A percentile compares a stretch with the other conserved stretches of the same genome.
phyloP scores from a whole-genome alignment of 768 basidiomycete species.

The Phaeotremella fagi region DNA sequence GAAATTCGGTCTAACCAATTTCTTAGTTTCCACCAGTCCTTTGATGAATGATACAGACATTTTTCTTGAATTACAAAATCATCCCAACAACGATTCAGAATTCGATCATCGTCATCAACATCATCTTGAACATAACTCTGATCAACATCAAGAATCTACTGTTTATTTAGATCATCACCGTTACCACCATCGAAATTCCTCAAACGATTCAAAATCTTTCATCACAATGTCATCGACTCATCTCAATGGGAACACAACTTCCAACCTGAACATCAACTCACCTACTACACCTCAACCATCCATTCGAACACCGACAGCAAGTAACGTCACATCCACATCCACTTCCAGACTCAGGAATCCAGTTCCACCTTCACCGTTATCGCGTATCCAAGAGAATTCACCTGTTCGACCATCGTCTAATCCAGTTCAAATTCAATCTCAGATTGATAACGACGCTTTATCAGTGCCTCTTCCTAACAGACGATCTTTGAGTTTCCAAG shows the following conservation, averaged over 20 bases:
- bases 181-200: background rate
- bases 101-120: too few species aligned
- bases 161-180: too few species aligned
- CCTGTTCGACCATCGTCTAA: background rate
- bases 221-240: background rate
- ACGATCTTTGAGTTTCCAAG: background rate
- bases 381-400: conserved; percentile 15
- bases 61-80: background rate
- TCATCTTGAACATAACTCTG: too few species aligned
- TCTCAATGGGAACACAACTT: background rate
- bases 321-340: conserved; percentile 3
- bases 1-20: conserved; percentile 18
- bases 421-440: too few species aligned
- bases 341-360: conserved; percentile 15
- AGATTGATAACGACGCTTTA: too few species aligned
- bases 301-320: conserved; percentile 1
- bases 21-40: conserved; percentile 15
- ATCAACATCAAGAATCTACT: too few species aligned
- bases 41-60: conserved; percentile 5
- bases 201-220: background rate
- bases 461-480: background rate
- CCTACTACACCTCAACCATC: background rate
- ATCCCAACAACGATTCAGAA: conserved; percentile 2
- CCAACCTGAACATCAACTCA: background rate
- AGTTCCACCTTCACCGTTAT: conserved; percentile 36